These are phyloP conservation scores for Naganishia vishniacii DNA, from an alignment of 768 basidiomycete species.

Conservation along the genomic window DNA sequence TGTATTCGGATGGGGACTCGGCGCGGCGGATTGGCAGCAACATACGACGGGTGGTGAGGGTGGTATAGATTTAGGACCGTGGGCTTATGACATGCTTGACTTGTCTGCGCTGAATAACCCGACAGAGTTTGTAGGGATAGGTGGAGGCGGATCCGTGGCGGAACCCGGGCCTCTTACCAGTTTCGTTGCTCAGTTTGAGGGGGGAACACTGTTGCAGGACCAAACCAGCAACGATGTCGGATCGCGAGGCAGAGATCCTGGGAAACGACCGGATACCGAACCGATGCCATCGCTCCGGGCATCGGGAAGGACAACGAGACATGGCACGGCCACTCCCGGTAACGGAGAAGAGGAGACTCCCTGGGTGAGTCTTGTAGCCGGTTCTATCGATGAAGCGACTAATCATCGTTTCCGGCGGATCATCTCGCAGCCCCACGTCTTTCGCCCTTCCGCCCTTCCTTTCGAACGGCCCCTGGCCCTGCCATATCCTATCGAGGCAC, in stretches of 20 bases:
- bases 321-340: slow-evolving; percentile 2
- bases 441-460: not conserved
- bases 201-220: not conserved
- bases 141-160: not conserved
- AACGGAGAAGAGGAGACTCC: slow-evolving; percentile 14
- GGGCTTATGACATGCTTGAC: slow-evolving; percentile 13
- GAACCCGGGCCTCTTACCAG: not conserved
- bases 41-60: not conserved
- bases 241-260: not conserved
- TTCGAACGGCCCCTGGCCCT: slow-evolving; percentile 8
- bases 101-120: not conserved
- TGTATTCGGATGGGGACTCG: slow-evolving; percentile 15
- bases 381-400: not conserved
- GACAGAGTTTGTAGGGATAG: not conserved
- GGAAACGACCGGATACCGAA: not conserved
- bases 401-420: not conserved
- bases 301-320: slow-evolving; percentile 6
- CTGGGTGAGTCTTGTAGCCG: not conserved
- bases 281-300: not conserved
- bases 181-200: not conserved
- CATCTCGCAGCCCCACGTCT: not conserved
- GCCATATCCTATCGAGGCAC: not conserved
- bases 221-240: too few relatives aligned
- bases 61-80: not conserved
- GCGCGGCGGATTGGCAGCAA: slow-evolving; percentile 14